Base-by-base conservation (phyloP, 768 basidiomycete species). In the Chlorophyllum brunneum region DNA sequence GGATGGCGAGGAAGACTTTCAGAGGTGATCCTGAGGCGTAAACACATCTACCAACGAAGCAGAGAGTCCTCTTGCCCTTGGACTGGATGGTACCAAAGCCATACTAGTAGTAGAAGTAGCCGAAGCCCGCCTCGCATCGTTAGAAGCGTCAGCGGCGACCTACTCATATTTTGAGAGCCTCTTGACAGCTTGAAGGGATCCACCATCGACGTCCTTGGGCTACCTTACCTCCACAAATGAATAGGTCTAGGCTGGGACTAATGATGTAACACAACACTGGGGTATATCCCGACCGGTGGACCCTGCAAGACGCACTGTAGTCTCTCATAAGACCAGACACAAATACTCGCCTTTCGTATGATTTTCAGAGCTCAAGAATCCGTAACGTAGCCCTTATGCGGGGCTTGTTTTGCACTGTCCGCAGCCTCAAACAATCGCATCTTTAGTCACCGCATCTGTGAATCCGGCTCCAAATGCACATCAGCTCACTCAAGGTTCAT, bases 141-240 rank as follows among this genome's bases (percentile, higher is more conserved):
- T 29, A 16, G 56, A 57, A 10, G 72, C 66, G 8, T 71, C 70
- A 40, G 71, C 69, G 3, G 86, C 83, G 22, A 88, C 67, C 59
- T 82, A 77, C 63, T 91, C 88, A 61, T 89, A 91, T 60, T 72
- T 79, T 26, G 84, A 86, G 40, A 91, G 72, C 54, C 76, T 86
- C 65, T 78, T 83, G 48, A 90, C 86, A 2, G 86, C 82, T 31
- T 80, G 79, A 15, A 76, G 70, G 31, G 82, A 74, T 3, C 69
- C 71, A 18, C 78, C 75, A 63, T 86, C 80, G 56, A 83, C 71
- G 56, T 75, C 67, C 39, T n/a, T n/a, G n/a, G n/a, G n/a, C n/a
- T n/a, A n/a, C n/a, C n/a, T n/a, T n/a, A n/a, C n/a, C n/a, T n/a
- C n/a, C n/a, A n/a, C n/a, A n/a, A 11, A 37, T 11, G 36, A 6